A percentile compares a stretch with the other conserved stretches of the same genome.
Conservation (phyloP, 2,329 filamentous ascomycete species). For the Fusarium sp. region DNA sequence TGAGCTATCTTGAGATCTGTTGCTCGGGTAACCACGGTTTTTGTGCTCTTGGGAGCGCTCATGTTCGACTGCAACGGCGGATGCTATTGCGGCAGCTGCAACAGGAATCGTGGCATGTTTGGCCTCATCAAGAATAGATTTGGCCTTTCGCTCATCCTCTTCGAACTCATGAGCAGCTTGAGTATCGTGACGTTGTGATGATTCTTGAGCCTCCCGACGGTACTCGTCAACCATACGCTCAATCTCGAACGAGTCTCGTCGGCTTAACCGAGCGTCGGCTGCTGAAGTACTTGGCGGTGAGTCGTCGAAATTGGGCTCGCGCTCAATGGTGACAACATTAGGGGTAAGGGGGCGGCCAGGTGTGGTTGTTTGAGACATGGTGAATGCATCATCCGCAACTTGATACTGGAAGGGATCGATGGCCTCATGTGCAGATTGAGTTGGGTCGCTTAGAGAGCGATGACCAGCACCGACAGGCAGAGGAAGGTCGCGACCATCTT, state of each 20-base stretch:
- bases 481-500: slow-evolving; percentile 46
- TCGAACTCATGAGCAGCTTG: slow-evolving; percentile 45
- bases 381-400: slow-evolving; percentile 64
- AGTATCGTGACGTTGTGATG: slow-evolving; percentile 34
- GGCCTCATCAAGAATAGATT: slow-evolving; percentile 58
- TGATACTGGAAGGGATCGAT: slow-evolving; percentile 71
- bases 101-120: slow-evolving; percentile 62
- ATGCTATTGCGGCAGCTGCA: slow-evolving; percentile 59
- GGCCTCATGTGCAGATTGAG: slow-evolving; percentile 44
- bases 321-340: slow-evolving; percentile 64
- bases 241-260: slow-evolving; percentile 63
- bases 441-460: slow-evolving; percentile 43
- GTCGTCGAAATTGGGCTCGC: slow-evolving; percentile 63
- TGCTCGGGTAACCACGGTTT: slow-evolving; percentile 49
- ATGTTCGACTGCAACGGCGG: slow-evolving; percentile 59
- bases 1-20: slow-evolving; percentile 51
- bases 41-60: slow-evolving; percentile 51
- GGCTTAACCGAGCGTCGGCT: slow-evolving; percentile 57
- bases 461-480: slow-evolving; percentile 46
- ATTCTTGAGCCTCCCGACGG: slow-evolving; percentile 38
- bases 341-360: slow-evolving; percentile 61
- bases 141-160: slow-evolving; percentile 58
- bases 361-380: slow-evolving; percentile 55
- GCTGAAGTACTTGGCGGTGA: slow-evolving; percentile 46
- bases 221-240: slow-evolving; percentile 51